These are phyloP conservation scores for Sphaerulina vaccinii DNA, from an alignment of 2,329 filamentous ascomycete genomes.

Conservation along the genomic window DNA sequence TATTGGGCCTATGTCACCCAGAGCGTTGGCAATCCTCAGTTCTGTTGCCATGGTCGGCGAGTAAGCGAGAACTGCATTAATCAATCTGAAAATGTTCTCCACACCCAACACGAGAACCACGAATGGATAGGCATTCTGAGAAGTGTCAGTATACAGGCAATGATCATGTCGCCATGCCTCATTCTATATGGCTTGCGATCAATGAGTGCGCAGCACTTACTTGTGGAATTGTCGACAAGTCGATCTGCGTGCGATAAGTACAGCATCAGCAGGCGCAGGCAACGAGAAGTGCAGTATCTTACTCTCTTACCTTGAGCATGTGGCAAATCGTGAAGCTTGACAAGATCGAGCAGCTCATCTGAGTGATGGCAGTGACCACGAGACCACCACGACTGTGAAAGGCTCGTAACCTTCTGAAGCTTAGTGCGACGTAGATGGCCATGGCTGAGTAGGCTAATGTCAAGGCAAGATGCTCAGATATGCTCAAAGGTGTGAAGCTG, in stretches of 20 bases:
- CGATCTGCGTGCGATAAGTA: slow-evolving; percentile 44
- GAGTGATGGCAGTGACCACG: slow-evolving; percentile 66
- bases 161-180: too few species aligned
- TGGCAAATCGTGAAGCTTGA: slow-evolving; percentile 79
- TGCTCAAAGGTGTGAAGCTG: slow-evolving; percentile 71
- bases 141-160: too few species aligned
- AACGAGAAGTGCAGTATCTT: background rate
- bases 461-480: slow-evolving; percentile 63
- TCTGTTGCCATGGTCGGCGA: slow-evolving; percentile 67
- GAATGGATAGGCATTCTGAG: slow-evolving; percentile 71
- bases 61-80: slow-evolving; percentile 73
- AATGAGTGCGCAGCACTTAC: too few species aligned
- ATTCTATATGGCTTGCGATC: too few species aligned
- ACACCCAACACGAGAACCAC: slow-evolving; percentile 75
- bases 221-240: slow-evolving; percentile 72
- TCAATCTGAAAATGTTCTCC: slow-evolving; percentile 71
- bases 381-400: slow-evolving; percentile 74
- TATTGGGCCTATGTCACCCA: slow-evolving; percentile 70
- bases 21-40: slow-evolving; percentile 68
- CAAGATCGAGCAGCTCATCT: slow-evolving; percentile 67
- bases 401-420: slow-evolving; percentile 67
- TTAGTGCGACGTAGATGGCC: slow-evolving; percentile 63
- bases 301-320: slow-evolving; percentile 57
- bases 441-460: slow-evolving; percentile 65
- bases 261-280: background rate